phyloP scores from a whole-genome alignment of 2,329 filamentous ascomycete genomes.

The Neoascochyta sp. region DNA sequence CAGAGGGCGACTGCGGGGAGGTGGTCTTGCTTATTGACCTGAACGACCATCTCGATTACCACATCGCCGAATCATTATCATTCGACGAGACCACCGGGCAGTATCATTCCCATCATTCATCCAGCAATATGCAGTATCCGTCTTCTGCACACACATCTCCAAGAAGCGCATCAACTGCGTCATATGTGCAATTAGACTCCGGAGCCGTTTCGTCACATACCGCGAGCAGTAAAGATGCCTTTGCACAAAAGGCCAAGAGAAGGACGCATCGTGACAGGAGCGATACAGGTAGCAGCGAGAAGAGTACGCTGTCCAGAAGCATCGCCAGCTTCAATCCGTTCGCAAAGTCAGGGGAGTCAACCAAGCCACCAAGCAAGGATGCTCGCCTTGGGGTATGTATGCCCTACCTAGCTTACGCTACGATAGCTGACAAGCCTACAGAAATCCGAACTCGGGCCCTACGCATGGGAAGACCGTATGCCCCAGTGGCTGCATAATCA shows the following conservation, averaged over 20 bases:
- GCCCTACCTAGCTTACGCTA: not conserved
- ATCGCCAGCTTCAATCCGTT: conserved; percentile 36
- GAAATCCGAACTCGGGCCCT: conserved; percentile 46
- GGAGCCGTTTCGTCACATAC: no score
- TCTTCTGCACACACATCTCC: conserved; percentile 18
- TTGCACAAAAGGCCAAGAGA: conserved; percentile 23
- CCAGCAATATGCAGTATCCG: conserved; percentile 29
- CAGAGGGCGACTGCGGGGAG: conserved; percentile 44
- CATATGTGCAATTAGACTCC: no score
- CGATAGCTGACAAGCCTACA: conserved; percentile 22
- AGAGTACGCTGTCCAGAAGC: conserved; percentile 34
- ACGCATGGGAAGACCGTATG: conserved; percentile 48
- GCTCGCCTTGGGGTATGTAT: conserved; percentile 36
- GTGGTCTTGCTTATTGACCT: conserved; percentile 40
- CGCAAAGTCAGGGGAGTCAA: conserved; percentile 20
- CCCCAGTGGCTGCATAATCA: conserved; percentile 42
- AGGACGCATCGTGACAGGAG: conserved; percentile 24
- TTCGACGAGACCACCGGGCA: conserved; percentile 32
- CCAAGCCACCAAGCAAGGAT: conserved; percentile 29
- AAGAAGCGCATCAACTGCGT: conserved; percentile 16
- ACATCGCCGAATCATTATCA: conserved; percentile 41
- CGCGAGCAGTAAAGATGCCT: no score
- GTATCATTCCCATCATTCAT: conserved; percentile 33
- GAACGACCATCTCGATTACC: conserved; percentile 47
- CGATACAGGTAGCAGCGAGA: conserved; percentile 29